Conservation (phyloP, 441 rosid genomes). For the Erodium moschatum region DNA sequence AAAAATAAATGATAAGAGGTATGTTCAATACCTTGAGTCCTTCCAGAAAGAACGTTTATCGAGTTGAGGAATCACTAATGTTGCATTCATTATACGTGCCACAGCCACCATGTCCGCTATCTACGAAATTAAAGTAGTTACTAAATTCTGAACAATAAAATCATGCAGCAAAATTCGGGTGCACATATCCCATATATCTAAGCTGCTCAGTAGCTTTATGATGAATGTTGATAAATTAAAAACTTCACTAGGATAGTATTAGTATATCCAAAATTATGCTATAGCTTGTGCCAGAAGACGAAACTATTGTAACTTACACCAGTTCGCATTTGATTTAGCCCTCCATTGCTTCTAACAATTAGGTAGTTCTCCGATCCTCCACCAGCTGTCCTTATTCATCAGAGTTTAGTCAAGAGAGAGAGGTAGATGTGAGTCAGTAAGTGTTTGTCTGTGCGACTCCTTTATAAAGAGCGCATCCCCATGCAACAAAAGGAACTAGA, state of each 20-base stretch:
- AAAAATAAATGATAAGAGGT: conserved; percentile 5
- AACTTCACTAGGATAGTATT: too few species aligned
- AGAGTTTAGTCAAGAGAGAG: conserved; percentile 5
- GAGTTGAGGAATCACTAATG: conserved; percentile 78
- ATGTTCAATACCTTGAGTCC: conserved; percentile 62
- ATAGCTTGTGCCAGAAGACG: not conserved
- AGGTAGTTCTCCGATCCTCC: conserved; percentile 45
- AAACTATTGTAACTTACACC: conserved; percentile 53
- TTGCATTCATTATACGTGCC: conserved; percentile 83
- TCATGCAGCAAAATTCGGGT: not conserved
- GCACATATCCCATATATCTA: not conserved
- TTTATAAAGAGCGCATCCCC: not conserved
- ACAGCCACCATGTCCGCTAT: conserved; percentile 91
- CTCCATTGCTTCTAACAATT: conserved; percentile 90
- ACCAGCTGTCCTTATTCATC: conserved; percentile 35
- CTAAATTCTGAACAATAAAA: conserved; percentile 7
- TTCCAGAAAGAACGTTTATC: conserved; percentile 90
- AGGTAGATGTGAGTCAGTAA: not conserved
- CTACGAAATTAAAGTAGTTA: conserved; percentile 31
- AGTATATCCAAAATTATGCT: too few species aligned
- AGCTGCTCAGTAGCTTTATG: not conserved
- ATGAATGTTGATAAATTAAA: too few species aligned
- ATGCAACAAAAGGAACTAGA: not conserved
- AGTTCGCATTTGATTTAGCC: conserved; percentile 92
- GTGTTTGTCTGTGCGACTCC: conserved; percentile 4